Conservation (phyloP, 2,329 filamentous ascomycete genomes). For the Talaromyces sp. region DNA sequence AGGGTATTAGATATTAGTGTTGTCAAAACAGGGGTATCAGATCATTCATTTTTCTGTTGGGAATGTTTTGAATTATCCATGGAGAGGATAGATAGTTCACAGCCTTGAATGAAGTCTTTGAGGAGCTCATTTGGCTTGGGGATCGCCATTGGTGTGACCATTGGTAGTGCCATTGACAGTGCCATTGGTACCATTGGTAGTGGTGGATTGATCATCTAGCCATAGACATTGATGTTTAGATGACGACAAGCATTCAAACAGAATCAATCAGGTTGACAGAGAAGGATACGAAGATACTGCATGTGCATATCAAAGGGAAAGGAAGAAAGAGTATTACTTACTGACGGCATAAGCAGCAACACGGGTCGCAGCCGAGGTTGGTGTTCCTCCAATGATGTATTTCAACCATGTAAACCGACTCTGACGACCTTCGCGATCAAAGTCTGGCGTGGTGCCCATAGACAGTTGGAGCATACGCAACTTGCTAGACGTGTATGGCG, state of each 20-base stretch:
- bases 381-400: constrained; percentile 39
- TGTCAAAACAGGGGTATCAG: not conserved
- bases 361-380: constrained; percentile 35
- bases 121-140: constrained; percentile 9
- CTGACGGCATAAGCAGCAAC: constrained; percentile 37
- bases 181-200: constrained; percentile 1
- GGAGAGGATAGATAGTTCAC: not conserved
- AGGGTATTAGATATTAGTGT: not conserved
- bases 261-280: not conserved
- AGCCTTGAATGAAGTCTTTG: not conserved
- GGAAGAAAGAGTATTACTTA: constrained; percentile 31
- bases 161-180: not conserved
- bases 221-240: constrained; percentile 12
- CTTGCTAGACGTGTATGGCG: constrained; percentile 51
- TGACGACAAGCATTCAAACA: constrained; percentile 2
- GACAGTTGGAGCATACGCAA: constrained; percentile 52
- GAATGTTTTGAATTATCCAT: not conserved
- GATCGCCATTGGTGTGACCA: not conserved
- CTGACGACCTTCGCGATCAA: constrained; percentile 56
- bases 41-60: not conserved
- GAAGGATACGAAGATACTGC: not conserved
- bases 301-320: not conserved
- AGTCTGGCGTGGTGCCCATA: constrained; percentile 55
- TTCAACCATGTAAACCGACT: constrained; percentile 39
- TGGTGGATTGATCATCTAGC: constrained; percentile 13